Conservation (phyloP, 225 moss, liverwort and hornwort species). For the Anthoceros angustus region DNA sequence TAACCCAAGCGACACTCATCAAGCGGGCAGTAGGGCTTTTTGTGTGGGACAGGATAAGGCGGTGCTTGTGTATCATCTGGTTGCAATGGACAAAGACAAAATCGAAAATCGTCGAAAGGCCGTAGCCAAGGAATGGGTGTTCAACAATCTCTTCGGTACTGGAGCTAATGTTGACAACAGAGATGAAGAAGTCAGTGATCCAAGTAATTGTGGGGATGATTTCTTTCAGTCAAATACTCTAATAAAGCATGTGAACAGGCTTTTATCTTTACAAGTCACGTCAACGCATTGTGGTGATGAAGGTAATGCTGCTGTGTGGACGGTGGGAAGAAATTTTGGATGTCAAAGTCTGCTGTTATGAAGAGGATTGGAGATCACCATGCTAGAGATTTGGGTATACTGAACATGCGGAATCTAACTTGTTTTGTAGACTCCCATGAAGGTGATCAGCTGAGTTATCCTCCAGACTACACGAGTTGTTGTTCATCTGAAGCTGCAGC, state of each 20-base stretch:
- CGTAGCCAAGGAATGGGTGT: conserved; percentile 64
- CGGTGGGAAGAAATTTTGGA: not conserved
- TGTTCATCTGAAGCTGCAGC: not conserved
- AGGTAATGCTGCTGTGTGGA: no score
- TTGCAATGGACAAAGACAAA: no score
- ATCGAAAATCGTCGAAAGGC: conserved; percentile 32
- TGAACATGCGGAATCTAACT: not conserved
- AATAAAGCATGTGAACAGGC: no score
- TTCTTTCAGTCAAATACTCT: no score
- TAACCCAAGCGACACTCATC: conserved; percentile 60
- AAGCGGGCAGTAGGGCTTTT: conserved; percentile 83
- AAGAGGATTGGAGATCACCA: not conserved
- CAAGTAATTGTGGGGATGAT: no score
- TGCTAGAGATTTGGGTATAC: not conserved
- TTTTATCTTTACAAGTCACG: no score
- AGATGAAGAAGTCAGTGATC: no score
- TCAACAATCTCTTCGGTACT: conserved; percentile 35
- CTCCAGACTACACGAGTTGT: not conserved
- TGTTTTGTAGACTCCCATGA: no score
- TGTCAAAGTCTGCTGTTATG: not conserved
- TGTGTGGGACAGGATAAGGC: conserved; percentile 71
- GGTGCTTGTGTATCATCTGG: no score
- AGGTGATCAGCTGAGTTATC: not conserved
- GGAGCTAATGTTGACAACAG: not conserved
- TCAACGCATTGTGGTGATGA: no score